A percentile compares a stretch with the other conserved stretches of the same genome.
phyloP scores from a whole-genome alignment of 257 asterid genomes.

The Thymus mandschuricus region DNA sequence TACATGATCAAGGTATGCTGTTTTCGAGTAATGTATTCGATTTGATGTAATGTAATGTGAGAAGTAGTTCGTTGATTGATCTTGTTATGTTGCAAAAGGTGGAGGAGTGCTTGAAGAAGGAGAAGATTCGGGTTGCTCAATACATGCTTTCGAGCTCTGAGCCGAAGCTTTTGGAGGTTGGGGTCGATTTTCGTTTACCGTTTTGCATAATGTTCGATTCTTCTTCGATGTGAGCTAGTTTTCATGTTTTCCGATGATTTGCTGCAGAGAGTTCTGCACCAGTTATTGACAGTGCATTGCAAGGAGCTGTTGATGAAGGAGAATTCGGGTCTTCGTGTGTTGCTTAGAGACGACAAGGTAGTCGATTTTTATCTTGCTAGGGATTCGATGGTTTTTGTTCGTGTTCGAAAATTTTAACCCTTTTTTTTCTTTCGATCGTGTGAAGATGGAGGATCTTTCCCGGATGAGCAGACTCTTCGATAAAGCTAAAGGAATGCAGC shows the following conservation, averaged over 20 bases:
- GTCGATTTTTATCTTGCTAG: neutral
- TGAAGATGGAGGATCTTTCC: conserved; percentile 59
- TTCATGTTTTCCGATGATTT: neutral
- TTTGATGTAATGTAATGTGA: too few species aligned
- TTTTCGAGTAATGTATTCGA: too few species aligned
- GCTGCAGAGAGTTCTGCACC: conserved; percentile 45
- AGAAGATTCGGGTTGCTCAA: conserved; percentile 56
- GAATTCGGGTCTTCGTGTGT: conserved; percentile 61
- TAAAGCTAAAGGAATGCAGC: conserved; percentile 45
- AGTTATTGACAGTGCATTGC: conserved; percentile 44
- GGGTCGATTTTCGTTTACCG: neutral
- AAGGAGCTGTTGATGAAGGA: conserved; percentile 61
- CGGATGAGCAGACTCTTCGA: conserved; percentile 62
- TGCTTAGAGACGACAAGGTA: conserved; percentile 66
- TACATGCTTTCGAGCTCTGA: conserved; percentile 58
- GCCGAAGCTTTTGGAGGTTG: conserved; percentile 54
- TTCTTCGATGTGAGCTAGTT: neutral
- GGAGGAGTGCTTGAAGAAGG: conserved; percentile 61
- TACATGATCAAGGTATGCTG: conserved; percentile 55
- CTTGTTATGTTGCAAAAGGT: neutral
- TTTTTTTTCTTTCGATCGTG: conserved; percentile 2
- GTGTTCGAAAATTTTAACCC: neutral
- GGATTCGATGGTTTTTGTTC: neutral
- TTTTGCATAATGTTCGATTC: too few species aligned
- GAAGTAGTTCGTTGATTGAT: too few species aligned